Base-by-base conservation (phyloP, 371 early-diverging fungal genomes). In the Rhizomucor pusillus region DNA sequence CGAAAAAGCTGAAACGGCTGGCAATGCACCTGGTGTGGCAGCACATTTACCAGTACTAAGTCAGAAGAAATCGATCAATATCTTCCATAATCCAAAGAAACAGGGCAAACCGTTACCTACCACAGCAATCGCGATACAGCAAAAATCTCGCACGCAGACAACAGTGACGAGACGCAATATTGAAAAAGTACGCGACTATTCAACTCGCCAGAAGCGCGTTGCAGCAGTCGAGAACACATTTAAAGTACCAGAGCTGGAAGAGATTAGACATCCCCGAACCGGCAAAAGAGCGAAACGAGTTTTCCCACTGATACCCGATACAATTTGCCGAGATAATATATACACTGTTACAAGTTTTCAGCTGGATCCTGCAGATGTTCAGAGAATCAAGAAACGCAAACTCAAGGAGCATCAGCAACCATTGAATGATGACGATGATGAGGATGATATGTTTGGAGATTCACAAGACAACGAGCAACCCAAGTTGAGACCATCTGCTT, bases 251-350 rank as follows among this genome's bases (percentile, higher is more conserved):
- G 73, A 79, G 29, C 56, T 88, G 52, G 59, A 66, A 7, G 62
- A 61, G 16, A 54, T 92, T 40, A 69, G 63, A 49, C 95, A 95
- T 57, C 94, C 94, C 0, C 82, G 83, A 19, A 86, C 88, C 37
- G 79, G 82, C 43, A 55, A 89, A 34, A 80, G 63, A 23, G 91
- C 89, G n/a, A 85, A 86, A 34, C 90, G 89, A 48, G 74, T 89
- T 16, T 66, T 82, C 10, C 92, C 92, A 11, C 52, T 95, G 29
- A 75, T 89, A 40, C 95, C 95, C 9, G 89, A 93, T 57, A 81
- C 79, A 35, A 65, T 59, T 11, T 65, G 80, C 43, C 85, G 87
- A 86, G 73, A 86, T 40, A 84, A 86, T 49, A 68, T 69, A 12
- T 91, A 89, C 64, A 79, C 79, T 1, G 70, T 86, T 41, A 84